Evolutionary conservation across 495 filamentous ascomycete genomes (phyloP).

Genomic region (Apiosordaria backusii): DNA sequence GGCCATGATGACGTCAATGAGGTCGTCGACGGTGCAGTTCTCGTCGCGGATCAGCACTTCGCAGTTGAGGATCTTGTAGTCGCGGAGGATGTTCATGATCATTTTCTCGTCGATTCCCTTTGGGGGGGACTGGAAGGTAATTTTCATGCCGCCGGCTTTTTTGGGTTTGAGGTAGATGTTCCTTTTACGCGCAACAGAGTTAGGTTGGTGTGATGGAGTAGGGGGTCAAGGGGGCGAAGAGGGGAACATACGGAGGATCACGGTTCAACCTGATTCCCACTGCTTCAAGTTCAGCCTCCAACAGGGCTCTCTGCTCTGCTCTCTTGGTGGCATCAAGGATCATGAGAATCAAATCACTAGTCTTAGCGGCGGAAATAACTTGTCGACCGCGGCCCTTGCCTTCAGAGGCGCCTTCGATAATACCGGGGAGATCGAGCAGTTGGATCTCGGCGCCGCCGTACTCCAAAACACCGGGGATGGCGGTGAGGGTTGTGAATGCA

Average conservation of each 20-base stretch:
- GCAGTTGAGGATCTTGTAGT: slow-evolving; percentile 98
- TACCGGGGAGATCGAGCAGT: slow-evolving; percentile 95
- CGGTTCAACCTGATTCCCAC: slow-evolving; percentile 94
- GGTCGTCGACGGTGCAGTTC: slow-evolving; percentile 92
- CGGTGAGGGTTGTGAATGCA: slow-evolving; percentile 95
- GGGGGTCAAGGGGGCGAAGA: neutral
- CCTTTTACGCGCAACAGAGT: slow-evolving; percentile 37
- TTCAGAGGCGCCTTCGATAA: slow-evolving; percentile 95
- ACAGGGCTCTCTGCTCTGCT: slow-evolving; percentile 83
- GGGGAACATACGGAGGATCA: slow-evolving; percentile 72
- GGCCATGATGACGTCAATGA: slow-evolving; percentile 98
- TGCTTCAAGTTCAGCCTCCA: slow-evolving; percentile 92
- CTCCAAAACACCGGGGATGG: slow-evolving; percentile 95
- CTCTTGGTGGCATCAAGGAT: slow-evolving; percentile 95
- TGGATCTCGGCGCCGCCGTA: slow-evolving; percentile 99
- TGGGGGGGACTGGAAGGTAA: slow-evolving; percentile 86
- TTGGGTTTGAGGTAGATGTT: slow-evolving; percentile 99
- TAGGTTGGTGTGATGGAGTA: slow-evolving; percentile 5
- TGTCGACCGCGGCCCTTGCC: slow-evolving; percentile 95
- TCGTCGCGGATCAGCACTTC: slow-evolving; percentile 95
- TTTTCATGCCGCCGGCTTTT: slow-evolving; percentile 97
- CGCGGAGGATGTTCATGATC: slow-evolving; percentile 90
- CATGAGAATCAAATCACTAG: slow-evolving; percentile 96
- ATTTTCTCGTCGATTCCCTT: slow-evolving; percentile 95
- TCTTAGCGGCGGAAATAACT: slow-evolving; percentile 99